phyloP scores from a whole-genome alignment of 176 grass and related monocot genomes.

The Oryza officinalis region DNA sequence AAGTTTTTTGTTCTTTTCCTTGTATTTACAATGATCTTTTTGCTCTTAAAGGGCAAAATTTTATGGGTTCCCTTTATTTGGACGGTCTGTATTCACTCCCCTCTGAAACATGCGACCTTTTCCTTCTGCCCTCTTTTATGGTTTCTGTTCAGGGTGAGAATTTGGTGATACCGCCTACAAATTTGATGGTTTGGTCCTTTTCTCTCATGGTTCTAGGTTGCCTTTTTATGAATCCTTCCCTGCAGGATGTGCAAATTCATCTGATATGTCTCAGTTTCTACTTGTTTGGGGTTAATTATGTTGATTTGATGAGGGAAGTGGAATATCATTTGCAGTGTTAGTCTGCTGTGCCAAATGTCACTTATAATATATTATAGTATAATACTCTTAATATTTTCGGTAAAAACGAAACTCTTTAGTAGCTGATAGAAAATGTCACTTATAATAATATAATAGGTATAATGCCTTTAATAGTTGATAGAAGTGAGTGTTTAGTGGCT shows the following conservation, averaged over 20 bases:
- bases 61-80: background rate
- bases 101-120: background rate
- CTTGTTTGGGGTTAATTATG: background rate
- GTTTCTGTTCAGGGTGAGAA: constrained; percentile 22
- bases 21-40: background rate
- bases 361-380: no score
- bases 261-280: constrained; percentile 12
- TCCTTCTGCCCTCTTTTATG: constrained; percentile 11
- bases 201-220: constrained; percentile 8
- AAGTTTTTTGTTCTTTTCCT: background rate
- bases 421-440: background rate
- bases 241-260: background rate
- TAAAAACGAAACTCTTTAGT: background rate
- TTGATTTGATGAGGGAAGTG: background rate
- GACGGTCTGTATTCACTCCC: background rate
- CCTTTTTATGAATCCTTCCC: constrained; percentile 1
- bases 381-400: no score
- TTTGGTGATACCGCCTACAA: constrained; percentile 17
- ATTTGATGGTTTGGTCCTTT: background rate
- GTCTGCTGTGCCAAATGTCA: background rate
- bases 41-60: background rate
- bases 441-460: background rate
- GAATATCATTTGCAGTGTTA: background rate
- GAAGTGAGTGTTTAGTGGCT: background rate
- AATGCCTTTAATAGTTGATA: background rate